These are phyloP conservation scores for Ehretia macrophylla DNA, from an alignment of 257 asterid species.

Conservation along the genomic window DNA sequence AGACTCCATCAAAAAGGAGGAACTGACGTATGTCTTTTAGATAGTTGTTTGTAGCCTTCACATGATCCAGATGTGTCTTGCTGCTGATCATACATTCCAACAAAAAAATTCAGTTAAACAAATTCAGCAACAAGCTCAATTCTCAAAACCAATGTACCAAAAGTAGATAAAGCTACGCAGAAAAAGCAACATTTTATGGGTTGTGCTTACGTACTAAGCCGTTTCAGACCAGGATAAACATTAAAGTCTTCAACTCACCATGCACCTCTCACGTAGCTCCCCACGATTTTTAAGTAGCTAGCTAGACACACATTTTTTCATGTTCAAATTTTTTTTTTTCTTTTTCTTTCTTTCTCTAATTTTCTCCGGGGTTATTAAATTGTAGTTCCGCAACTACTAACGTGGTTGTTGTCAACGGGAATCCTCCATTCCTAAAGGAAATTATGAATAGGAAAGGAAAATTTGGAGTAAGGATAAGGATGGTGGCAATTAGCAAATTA, in stretches of 20 bases:
- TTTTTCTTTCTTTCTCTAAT: neutral
- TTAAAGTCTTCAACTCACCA: neutral
- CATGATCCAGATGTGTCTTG: conserved; percentile 1
- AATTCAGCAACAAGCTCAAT: neutral
- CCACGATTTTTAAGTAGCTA: neutral
- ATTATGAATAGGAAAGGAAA: neutral
- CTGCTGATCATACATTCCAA: neutral
- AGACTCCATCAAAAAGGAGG: no score
- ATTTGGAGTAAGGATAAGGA: neutral
- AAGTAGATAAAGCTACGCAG: neutral
- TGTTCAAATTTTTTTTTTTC: neutral
- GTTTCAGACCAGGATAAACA: neutral
- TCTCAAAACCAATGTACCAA: neutral
- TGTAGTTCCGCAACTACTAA: no score
- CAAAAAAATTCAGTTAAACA: neutral
- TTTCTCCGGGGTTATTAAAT: no score
- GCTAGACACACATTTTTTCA: neutral
- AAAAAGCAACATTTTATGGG: neutral
- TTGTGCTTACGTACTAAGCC: neutral
- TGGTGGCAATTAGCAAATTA: neutral
- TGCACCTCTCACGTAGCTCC: neutral
- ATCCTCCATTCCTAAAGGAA: no score
- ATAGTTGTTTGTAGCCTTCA: neutral
- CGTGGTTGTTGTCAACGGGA: neutral
- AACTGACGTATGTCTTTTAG: no score